Conservation (phyloP, 2,329 filamentous ascomycete species). For the Scedosporium boydii region DNA sequence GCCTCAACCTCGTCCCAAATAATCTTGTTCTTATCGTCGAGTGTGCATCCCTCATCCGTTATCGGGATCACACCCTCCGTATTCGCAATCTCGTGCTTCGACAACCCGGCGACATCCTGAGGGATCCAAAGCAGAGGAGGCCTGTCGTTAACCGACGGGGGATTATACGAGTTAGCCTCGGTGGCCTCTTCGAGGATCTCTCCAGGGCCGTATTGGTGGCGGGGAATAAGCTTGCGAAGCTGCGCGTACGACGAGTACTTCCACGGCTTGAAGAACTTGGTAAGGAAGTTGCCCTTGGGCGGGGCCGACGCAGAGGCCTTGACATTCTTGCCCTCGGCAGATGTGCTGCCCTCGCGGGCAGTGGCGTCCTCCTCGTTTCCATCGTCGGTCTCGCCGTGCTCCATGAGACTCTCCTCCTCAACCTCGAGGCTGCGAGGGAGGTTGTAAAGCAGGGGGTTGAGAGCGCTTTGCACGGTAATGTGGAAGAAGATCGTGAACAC, state of each 20-base stretch:
- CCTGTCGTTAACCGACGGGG: conserved; percentile 56
- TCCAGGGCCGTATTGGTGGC: conserved; percentile 33
- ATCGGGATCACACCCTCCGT: conserved; percentile 65
- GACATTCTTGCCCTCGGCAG: conserved; percentile 7
- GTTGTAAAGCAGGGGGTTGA: conserved; percentile 62
- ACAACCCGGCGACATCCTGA: conserved; percentile 63
- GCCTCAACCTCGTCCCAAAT: conserved; percentile 31
- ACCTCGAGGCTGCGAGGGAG: conserved; percentile 53
- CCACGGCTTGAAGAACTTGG: conserved; percentile 61
- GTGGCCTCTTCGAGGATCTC: conserved; percentile 52
- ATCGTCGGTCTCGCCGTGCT: conserved; percentile 11
- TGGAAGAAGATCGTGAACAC: conserved; percentile 72
- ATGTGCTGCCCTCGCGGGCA: conserved; percentile 16
- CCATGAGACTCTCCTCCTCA: conserved; percentile 29
- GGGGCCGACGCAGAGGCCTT: conserved; percentile 2
- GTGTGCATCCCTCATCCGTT: conserved; percentile 64
- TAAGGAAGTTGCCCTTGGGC: conserved; percentile 43
- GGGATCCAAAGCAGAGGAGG: conserved; percentile 79
- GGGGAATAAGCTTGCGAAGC: conserved; percentile 60
- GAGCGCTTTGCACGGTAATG: conserved; percentile 56
- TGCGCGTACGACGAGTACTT: conserved; percentile 61
- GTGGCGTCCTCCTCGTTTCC: conserved; percentile 11
- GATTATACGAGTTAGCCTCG: conserved; percentile 61
- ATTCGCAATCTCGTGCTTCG: conserved; percentile 66
- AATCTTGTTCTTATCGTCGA: conserved; percentile 54